A percentile compares a stretch with the other conserved stretches of the same genome.
Evolutionary conservation across 129 eudicot species (phyloP).

Genomic region (Scalesia atractyloides): DNA sequence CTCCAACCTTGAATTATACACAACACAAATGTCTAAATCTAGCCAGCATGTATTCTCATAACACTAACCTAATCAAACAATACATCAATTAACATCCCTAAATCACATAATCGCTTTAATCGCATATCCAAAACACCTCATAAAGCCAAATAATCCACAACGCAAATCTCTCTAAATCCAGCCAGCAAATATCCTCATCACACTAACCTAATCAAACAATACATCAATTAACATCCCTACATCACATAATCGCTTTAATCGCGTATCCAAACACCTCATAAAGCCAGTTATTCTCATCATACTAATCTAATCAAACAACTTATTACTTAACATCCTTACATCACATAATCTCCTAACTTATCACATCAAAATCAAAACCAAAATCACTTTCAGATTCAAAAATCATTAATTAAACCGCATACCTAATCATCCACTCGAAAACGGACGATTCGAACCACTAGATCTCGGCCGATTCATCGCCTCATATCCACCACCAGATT

Average conservation of each 20-base stretch:
- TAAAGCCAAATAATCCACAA: too few relatives aligned
- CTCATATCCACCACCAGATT: slow-evolving; percentile 66
- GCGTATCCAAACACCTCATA: neutral
- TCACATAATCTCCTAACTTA: too few relatives aligned
- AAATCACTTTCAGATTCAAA: neutral
- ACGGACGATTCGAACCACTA: slow-evolving; percentile 48
- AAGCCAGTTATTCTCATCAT: neutral
- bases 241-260: neutral
- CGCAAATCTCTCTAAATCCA: too few relatives aligned
- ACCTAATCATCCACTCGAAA: slow-evolving; percentile 54
- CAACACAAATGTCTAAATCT: too few relatives aligned
- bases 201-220: too few relatives aligned
- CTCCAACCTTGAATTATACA: too few relatives aligned
- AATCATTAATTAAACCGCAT: neutral
- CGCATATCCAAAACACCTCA: too few relatives aligned
- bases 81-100: neutral
- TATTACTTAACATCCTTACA: neutral
- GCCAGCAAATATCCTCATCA: too few relatives aligned
- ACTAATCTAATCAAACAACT: neutral
- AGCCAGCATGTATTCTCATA: too few relatives aligned
- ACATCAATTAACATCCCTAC: neutral
- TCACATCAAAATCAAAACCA: neutral
- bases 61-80: too few relatives aligned
- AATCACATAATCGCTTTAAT: too few relatives aligned
- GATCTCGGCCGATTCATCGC: slow-evolving; percentile 54